phyloP scores from a whole-genome alignment of 1,284 basidiomycete genomes.

The Inonotus hispidus region DNA sequence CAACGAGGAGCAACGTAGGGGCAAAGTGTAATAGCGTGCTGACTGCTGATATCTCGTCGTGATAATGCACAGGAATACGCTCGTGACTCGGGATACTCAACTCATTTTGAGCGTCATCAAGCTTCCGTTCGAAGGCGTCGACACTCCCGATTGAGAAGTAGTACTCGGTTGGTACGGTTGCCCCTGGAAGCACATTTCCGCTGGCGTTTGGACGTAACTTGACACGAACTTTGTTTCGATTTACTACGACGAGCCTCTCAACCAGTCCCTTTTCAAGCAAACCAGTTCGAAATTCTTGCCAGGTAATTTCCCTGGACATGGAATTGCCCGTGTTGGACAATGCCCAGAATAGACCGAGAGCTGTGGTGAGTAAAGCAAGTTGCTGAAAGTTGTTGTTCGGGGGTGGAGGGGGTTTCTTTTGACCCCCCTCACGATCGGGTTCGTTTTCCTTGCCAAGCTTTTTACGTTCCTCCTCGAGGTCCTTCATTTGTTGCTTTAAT shows the following conservation, averaged over 20 bases:
- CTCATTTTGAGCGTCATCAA: constrained; percentile 92
- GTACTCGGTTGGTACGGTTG: constrained; percentile 60
- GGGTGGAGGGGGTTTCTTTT: constrained; percentile 35
- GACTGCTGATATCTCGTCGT: constrained; percentile 87
- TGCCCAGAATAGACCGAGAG: constrained; percentile 62
- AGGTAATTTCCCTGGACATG: constrained; percentile 86
- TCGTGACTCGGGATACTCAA: constrained; percentile 88
- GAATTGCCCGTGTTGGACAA: constrained; percentile 56
- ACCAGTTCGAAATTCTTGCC: constrained; percentile 96
- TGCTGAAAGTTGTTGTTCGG: constrained; percentile 31
- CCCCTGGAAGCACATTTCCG: constrained; percentile 61
- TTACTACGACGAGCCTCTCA: constrained; percentile 91
- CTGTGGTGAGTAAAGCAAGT: constrained; percentile 52
- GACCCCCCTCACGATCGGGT: constrained; percentile 36
- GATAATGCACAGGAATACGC: constrained; percentile 95
- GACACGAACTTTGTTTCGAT: constrained; percentile 85
- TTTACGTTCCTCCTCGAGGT: constrained; percentile 30
- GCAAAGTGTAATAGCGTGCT: constrained; percentile 88
- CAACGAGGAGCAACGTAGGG: constrained; percentile 88
- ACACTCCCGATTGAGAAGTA: constrained; percentile 98
- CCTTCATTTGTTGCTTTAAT: constrained; percentile 51
- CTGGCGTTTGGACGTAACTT: constrained; percentile 84
- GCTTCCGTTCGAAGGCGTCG: constrained; percentile 93
- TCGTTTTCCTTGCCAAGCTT: constrained; percentile 35
- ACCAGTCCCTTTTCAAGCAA: constrained; percentile 97